phyloP scores from a whole-genome alignment of 73 alveolate genomes.

The Stentor coeruleus region DNA sequence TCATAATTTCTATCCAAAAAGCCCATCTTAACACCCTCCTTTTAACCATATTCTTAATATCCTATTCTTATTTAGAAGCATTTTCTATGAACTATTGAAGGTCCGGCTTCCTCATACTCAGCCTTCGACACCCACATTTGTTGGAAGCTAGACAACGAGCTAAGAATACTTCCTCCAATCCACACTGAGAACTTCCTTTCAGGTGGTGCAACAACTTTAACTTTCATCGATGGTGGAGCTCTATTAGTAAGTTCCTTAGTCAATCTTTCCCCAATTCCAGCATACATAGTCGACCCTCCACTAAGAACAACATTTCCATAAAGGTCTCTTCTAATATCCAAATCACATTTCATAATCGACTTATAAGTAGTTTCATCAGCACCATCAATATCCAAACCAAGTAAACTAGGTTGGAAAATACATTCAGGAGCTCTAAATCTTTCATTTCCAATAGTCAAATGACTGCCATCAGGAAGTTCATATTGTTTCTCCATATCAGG shows the following conservation, averaged over 20 bases:
- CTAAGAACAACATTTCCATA: constrained; percentile 81
- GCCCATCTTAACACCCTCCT: too few relatives aligned
- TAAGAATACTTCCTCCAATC: constrained; percentile 95
- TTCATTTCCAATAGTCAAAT: constrained; percentile 57
- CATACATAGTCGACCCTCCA: constrained; percentile 98
- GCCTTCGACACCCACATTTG: constrained; percentile 96
- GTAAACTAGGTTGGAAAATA: constrained; percentile 53
- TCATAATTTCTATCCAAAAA: too few relatives aligned
- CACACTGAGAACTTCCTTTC: constrained; percentile 91
- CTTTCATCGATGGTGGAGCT: constrained; percentile 85
- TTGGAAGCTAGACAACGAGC: constrained; percentile 90
- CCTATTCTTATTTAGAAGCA: constrained; percentile 76
- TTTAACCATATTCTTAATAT: too few relatives aligned
- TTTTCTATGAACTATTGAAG: constrained; percentile 86
- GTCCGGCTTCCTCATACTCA: constrained; percentile 91
- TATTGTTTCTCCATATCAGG: constrained; percentile 29
- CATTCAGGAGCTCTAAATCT: constrained; percentile 54
- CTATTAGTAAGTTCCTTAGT: constrained; percentile 84
- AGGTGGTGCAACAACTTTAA: constrained; percentile 65
- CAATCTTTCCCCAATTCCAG: constrained; percentile 94
- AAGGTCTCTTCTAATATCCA: constrained; percentile 92
- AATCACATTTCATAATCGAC: constrained; percentile 79
- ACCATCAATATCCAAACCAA: constrained; percentile 81
- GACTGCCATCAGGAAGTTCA: constrained; percentile 23
- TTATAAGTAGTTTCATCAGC: constrained; percentile 48